These are phyloP conservation scores for Juglanconis oblonga DNA, from an alignment of 2,329 filamentous ascomycete genomes.

Conservation along the genomic window DNA sequence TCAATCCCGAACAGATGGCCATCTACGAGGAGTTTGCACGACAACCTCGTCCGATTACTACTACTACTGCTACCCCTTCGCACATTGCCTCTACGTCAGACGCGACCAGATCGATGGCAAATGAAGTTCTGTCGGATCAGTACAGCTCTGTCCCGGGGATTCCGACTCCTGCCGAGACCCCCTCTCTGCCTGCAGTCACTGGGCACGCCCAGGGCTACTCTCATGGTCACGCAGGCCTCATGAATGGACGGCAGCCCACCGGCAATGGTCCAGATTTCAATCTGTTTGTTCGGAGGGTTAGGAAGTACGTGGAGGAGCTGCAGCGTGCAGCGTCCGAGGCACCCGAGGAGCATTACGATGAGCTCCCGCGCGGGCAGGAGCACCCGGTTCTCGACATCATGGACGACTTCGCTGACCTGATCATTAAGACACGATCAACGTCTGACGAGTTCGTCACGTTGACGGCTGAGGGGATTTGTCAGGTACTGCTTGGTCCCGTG, in stretches of 20 bases:
- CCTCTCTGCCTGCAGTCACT: slow-evolving; percentile 51
- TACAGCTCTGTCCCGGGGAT: slow-evolving; percentile 56
- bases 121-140: slow-evolving; percentile 62
- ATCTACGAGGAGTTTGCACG: slow-evolving; percentile 97
- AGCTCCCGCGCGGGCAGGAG: slow-evolving; percentile 50
- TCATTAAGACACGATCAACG: slow-evolving; percentile 61
- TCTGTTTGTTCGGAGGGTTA: slow-evolving; percentile 51
- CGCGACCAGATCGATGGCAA: slow-evolving; percentile 58
- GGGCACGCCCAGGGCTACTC: slow-evolving; percentile 55
- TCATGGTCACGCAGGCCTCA: slow-evolving; percentile 45
- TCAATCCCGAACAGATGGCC: slow-evolving; percentile 89
- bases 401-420: slow-evolving; percentile 58
- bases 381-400: slow-evolving; percentile 61
- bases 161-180: slow-evolving; percentile 58
- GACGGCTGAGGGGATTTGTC: slow-evolving; percentile 58
- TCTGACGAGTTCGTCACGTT: slow-evolving; percentile 59
- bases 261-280: slow-evolving; percentile 43
- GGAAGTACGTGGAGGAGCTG: slow-evolving; percentile 57
- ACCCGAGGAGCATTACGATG: slow-evolving; percentile 57
- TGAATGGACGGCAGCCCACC: slow-evolving; percentile 49
- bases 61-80: slow-evolving; percentile 53
- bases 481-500: slow-evolving; percentile 52
- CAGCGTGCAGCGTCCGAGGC: slow-evolving; percentile 51
- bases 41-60: slow-evolving; percentile 65
- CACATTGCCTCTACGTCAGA: slow-evolving; percentile 60